Percentiles rank a stretch among this genome's conserved stretches.
Conservation (phyloP, 1,139 yeast genomes). For the Scheffersomyces lignicola region DNA sequence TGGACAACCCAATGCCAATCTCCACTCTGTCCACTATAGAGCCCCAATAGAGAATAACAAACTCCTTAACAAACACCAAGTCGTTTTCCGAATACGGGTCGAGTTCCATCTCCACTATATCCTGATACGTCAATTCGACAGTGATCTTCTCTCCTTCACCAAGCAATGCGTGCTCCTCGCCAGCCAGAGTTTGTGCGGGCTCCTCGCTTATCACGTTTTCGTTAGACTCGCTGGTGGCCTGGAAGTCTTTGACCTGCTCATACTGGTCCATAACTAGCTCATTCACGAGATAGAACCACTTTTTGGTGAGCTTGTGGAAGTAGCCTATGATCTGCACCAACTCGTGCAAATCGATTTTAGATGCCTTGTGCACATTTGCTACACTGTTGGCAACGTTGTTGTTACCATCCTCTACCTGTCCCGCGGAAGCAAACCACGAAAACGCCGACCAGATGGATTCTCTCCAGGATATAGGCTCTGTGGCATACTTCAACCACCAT, state of each 20-base stretch:
- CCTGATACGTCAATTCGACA: conserved; percentile 52
- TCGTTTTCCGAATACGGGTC: conserved; percentile 69
- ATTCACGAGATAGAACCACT: conserved; percentile 40
- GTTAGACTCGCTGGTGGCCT: not conserved
- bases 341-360: conserved; percentile 12
- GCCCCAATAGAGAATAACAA: conserved; percentile 60
- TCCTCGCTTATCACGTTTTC: not conserved
- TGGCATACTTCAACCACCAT: conserved; percentile 47
- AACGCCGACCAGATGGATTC: conserved; percentile 72
- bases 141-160: conserved; percentile 14
- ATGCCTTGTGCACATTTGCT: not conserved
- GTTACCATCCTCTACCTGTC: conserved; percentile 42
- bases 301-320: conserved; percentile 54
- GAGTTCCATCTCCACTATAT: conserved; percentile 68
- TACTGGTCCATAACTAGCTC: conserved; percentile 35
- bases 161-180: conserved; percentile 6
- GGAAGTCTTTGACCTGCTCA: conserved; percentile 9
- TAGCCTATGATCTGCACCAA: conserved; percentile 49
- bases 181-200: too few relatives aligned
- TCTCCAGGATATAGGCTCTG: conserved; percentile 60
- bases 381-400: not conserved
- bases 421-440: conserved; percentile 87
- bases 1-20: conserved; percentile 33
- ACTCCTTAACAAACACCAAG: conserved; percentile 51
- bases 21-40: conserved; percentile 30